These are phyloP conservation scores for Lepidium aucheri DNA, from an alignment of 345 rosid genomes.

Conservation along the genomic window DNA sequence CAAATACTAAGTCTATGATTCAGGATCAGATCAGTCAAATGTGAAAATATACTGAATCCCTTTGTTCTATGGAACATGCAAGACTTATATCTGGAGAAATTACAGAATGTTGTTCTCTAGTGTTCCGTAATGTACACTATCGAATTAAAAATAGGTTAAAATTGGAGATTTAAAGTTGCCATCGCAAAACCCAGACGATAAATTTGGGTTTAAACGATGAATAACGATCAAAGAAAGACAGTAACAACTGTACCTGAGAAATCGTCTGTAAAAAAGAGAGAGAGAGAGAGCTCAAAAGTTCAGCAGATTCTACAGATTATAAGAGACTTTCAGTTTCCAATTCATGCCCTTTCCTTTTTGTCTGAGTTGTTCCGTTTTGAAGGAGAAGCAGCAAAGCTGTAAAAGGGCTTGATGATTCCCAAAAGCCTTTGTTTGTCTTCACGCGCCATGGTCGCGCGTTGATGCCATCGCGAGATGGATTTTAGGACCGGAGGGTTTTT, in stretches of 20 bases:
- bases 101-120: background rate
- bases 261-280: background rate
- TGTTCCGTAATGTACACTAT: background rate
- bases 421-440: background rate
- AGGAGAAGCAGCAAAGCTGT: background rate
- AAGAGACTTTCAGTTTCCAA: background rate
- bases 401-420: background rate
- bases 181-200: background rate
- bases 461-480: slow-evolving; percentile 33
- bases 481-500: slow-evolving; percentile 34
- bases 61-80: background rate
- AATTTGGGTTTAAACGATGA: background rate
- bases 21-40: background rate
- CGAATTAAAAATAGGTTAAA: background rate
- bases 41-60: background rate
- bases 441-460: slow-evolving; percentile 10
- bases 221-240: background rate
- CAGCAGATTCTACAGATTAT: background rate
- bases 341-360: background rate
- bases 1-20: background rate
- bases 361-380: background rate
- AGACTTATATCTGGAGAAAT: background rate
- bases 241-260: background rate
- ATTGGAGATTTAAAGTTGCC: background rate
- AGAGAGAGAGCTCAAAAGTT: background rate